phyloP scores from a whole-genome alignment of 345 rosid genomes.

The Stellera chamaejasme region DNA sequence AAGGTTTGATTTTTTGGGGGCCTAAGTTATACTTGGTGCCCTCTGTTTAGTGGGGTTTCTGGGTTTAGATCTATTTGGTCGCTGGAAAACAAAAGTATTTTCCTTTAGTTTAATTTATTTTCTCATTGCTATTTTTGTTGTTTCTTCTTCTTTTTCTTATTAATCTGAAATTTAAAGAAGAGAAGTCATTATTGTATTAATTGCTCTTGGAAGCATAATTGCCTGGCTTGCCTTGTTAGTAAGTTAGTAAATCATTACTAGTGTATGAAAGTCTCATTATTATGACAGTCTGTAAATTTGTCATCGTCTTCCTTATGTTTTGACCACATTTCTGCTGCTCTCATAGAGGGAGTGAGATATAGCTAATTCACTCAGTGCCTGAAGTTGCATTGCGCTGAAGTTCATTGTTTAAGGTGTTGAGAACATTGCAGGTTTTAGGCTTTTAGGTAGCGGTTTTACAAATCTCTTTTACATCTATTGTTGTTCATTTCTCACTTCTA shows the following conservation, averaged over 20 bases:
- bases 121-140: slow-evolving; percentile 8
- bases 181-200: slow-evolving; percentile 2
- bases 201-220: not conserved
- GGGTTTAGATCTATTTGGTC: slow-evolving; percentile 21
- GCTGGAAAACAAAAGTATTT: not conserved
- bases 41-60: slow-evolving; percentile 3
- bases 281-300: not conserved
- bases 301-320: slow-evolving; percentile 11
- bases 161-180: slow-evolving; percentile 1
- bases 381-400: slow-evolving; percentile 3
- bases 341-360: not conserved
- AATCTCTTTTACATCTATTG: slow-evolving; percentile 1
- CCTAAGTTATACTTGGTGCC: not conserved
- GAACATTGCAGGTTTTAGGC: slow-evolving; percentile 4
- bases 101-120: not conserved
- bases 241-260: not conserved
- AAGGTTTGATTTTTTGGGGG: no score
- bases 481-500: slow-evolving; percentile 5
- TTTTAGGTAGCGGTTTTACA: not conserved
- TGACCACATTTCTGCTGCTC: slow-evolving; percentile 7
- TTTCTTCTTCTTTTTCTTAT: not conserved
- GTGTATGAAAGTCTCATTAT: no score
- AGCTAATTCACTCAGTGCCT: slow-evolving; percentile 9
- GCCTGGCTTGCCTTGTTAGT: not conserved
- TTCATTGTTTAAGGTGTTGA: not conserved